phyloP scores from a whole-genome alignment of 371 early-diverging fungal species.

The Mucor velutinosus region DNA sequence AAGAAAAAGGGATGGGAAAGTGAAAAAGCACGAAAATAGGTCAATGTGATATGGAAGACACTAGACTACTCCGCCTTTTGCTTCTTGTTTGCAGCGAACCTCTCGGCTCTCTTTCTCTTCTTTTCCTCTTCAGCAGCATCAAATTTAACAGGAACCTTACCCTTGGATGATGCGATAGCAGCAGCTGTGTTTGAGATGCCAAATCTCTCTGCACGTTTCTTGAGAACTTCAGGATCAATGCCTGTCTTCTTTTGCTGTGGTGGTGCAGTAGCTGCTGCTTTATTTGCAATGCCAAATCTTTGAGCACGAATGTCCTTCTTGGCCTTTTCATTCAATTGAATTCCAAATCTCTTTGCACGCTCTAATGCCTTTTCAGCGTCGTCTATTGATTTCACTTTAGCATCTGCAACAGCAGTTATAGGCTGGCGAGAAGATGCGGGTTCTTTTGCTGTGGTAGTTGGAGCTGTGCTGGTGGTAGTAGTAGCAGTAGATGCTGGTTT shows the following conservation, averaged over 20 bases:
- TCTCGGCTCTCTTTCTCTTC: slow-evolving; percentile 67
- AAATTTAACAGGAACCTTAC: slow-evolving; percentile 19
- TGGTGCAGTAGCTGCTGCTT: background rate
- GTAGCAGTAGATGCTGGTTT: background rate
- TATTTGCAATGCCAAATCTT: slow-evolving; percentile 34
- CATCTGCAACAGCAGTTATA: background rate
- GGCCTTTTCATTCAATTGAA: slow-evolving; percentile 41
- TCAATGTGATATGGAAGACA: background rate
- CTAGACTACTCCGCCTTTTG: slow-evolving; percentile 20
- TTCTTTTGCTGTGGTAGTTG: slow-evolving; percentile 13
- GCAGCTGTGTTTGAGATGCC: slow-evolving; percentile 24
- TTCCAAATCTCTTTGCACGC: slow-evolving; percentile 62
- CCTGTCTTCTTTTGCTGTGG: slow-evolving; percentile 12
- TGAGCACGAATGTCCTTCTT: slow-evolving; percentile 50
- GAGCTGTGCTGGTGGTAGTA: background rate
- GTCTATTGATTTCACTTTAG: slow-evolving; percentile 14
- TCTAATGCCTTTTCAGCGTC: slow-evolving; percentile 49
- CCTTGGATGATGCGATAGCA: slow-evolving; percentile 1
- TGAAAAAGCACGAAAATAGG: background rate
- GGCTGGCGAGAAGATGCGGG: slow-evolving; percentile 19
- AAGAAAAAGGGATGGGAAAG: background rate
- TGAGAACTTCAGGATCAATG: slow-evolving; percentile 50
- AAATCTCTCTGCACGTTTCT: slow-evolving; percentile 57
- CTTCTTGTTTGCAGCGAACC: slow-evolving; percentile 50
- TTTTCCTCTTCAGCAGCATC: slow-evolving; percentile 65